Percentiles rank a stretch among this genome's conserved stretches.
These are phyloP conservation scores for Ceratocystis alfenasii DNA, from an alignment of 2,329 filamentous ascomycete species.

Conservation along the genomic window DNA sequence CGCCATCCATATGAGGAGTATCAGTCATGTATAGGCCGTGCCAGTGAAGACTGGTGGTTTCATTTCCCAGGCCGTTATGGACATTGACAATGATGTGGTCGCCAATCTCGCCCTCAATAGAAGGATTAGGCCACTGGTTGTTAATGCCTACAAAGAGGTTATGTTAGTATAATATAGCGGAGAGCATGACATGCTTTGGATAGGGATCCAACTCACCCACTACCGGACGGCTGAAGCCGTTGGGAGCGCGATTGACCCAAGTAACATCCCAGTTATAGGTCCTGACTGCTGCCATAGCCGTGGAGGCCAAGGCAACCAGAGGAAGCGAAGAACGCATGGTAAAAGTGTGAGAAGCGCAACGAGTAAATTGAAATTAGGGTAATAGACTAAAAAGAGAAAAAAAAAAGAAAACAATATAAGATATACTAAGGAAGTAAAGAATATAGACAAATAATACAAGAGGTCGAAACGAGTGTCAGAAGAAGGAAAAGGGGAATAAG, in stretches of 20 bases:
- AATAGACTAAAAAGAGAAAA: not conserved
- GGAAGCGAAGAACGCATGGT: conserved; percentile 11
- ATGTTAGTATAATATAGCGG: not conserved
- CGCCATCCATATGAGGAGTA: conserved; percentile 48
- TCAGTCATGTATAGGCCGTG: conserved; percentile 47
- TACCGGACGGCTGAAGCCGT: conserved; percentile 22
- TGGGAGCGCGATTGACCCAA: conserved; percentile 21
- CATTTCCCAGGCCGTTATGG: conserved; percentile 40
- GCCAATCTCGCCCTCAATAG: conserved; percentile 11
- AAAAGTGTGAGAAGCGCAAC: not conserved
- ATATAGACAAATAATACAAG: not conserved
- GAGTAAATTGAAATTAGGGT: not conserved
- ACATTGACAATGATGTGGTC: conserved; percentile 41
- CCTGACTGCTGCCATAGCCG: conserved; percentile 18
- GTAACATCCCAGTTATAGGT: conserved; percentile 21
- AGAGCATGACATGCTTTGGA: not conserved
- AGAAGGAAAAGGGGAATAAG: not conserved
- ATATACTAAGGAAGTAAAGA: not conserved
- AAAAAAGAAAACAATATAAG: too few relatives aligned
- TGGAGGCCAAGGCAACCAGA: conserved; percentile 8
- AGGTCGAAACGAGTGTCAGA: conserved; percentile 7
- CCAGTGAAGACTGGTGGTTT: conserved; percentile 43
- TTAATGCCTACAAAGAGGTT: conserved; percentile 30
- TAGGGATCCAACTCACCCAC: conserved; percentile 20
- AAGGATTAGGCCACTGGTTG: conserved; percentile 14